Evolutionary conservation across 352 stramenopile species (phyloP).

Genomic region (Globisporangium radiosum): DNA sequence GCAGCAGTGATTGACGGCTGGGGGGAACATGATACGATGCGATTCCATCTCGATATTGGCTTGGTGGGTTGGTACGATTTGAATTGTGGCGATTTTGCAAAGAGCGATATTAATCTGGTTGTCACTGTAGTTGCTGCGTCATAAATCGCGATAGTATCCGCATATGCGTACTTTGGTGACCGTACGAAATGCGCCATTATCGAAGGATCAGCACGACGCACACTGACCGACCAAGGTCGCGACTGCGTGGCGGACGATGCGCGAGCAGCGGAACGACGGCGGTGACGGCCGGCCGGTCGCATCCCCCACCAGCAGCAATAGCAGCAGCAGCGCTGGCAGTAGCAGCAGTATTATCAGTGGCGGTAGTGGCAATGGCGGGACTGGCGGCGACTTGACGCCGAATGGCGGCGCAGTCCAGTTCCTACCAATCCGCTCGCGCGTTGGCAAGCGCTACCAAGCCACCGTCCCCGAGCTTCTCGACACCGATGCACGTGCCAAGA

Average conservation of each 20-base stretch:
- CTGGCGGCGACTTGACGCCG: constrained; percentile 1
- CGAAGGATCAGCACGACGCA: constrained; percentile 5
- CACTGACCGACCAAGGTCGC: too few species aligned
- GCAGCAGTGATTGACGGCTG: too few species aligned
- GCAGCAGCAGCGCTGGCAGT: constrained; percentile 4
- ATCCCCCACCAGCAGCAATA: constrained; percentile 11
- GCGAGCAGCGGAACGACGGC: constrained; percentile 9
- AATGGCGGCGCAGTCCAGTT: constrained; percentile 31
- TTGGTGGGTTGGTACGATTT: too few species aligned
- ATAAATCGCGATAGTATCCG: too few species aligned
- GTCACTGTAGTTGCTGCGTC: too few species aligned
- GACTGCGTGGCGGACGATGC: constrained; percentile 4
- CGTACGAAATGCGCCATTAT: neutral
- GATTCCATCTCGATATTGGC: too few species aligned
- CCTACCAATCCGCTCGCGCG: constrained; percentile 60
- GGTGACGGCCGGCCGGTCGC: neutral
- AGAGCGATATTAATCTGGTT: too few species aligned
- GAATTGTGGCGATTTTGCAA: too few species aligned
- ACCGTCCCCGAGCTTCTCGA: constrained; percentile 46
- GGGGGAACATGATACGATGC: too few species aligned
- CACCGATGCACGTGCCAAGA: constrained; percentile 16
- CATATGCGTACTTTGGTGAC: too few species aligned
- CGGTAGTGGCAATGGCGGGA: neutral
- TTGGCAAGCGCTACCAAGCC: constrained; percentile 80
- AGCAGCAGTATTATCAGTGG: constrained; percentile 6